Evolutionary conservation across 441 rosid species (phyloP), one percentile per base, ranked within the genome.

Genomic region (Melastoma candidum): DNA sequence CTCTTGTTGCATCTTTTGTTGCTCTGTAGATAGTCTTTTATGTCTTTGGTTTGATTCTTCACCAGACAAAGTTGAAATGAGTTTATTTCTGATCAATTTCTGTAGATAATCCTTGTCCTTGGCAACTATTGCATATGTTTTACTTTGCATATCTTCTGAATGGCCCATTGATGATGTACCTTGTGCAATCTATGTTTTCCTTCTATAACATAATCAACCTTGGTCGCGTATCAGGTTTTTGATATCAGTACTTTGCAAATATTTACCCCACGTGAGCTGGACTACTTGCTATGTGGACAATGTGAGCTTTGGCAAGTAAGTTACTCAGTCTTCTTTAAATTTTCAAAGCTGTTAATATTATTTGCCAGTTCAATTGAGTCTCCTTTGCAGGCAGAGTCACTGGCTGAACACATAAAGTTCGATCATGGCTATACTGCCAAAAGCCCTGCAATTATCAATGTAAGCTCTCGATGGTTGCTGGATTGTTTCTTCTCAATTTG

Each of bases 391-490:
- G 74, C 86, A 9, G 98, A 82, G 51, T 74, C 95, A 24, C 98
- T 95, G 57, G 77, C 72, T 48, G 99, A 95, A 66, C 97, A 95
- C 68, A 85, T 90, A 63, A 95, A 90, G 73, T 95, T 95, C 24
- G 99, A 95, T 74, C 99, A 95, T 57, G 99, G 99, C 57, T 95
- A 90, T 70, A 95, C 85, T 27, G 93, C 98, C 39, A 95, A 77
- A 83, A 87, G 97, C 72, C 97, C 98, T 60, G 93, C 95, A 48
- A 79, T 90, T 45, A 48, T 87, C 26, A 72, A 83, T 49, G 98
- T 95, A 80, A 47, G 80, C 25, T 32, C 41, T 32, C 41, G 8
- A 4, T 32, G 41, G 41, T 32, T 32, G 41, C 7, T 32, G 41
- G 5, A 32, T 32, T 32, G 41, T 8, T 32, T 32, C 41, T 32